Conservation (phyloP, 257 asterid genomes). For the Nicotiana noctiflora region DNA sequence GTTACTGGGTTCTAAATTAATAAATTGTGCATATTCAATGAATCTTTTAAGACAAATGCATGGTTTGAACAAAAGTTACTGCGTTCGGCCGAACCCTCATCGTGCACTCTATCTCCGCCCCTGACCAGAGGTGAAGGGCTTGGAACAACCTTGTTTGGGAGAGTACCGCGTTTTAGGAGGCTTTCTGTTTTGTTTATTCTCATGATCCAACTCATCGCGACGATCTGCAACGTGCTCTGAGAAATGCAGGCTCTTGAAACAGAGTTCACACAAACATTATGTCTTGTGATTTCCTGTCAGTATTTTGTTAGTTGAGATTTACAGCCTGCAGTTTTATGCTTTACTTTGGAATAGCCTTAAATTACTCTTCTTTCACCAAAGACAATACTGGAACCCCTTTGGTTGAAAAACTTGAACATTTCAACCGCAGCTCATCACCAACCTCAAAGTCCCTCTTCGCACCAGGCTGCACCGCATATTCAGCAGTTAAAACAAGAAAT, state of each 20-base stretch:
- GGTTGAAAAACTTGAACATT: conserved; percentile 71
- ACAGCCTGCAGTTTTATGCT: not conserved
- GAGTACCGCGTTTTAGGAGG: not conserved
- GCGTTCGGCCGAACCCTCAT: too few relatives aligned
- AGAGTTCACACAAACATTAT: not conserved
- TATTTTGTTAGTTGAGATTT: not conserved
- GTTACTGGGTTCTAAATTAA: too few relatives aligned
- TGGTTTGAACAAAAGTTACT: too few relatives aligned
- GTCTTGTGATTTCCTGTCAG: not conserved
- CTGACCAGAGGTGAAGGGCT: not conserved
- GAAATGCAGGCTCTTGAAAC: not conserved
- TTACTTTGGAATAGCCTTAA: not conserved
- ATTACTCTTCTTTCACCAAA: conserved; percentile 32
- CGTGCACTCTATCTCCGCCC: too few relatives aligned
- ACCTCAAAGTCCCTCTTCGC: conserved; percentile 38
- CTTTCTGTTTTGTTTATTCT: not conserved
- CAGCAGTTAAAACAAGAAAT: not conserved
- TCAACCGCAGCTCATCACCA: conserved; percentile 65
- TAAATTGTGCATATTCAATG: too few relatives aligned
- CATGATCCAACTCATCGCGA: not conserved
- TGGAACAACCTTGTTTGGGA: not conserved
- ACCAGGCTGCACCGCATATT: conserved; percentile 40
- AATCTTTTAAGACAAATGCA: too few relatives aligned
- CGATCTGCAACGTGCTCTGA: not conserved
- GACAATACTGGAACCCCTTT: conserved; percentile 87